Evolutionary conservation across 257 asterid species (phyloP), one percentile per base, ranked within the genome.

Genomic region (Pogostemon cablin): DNA sequence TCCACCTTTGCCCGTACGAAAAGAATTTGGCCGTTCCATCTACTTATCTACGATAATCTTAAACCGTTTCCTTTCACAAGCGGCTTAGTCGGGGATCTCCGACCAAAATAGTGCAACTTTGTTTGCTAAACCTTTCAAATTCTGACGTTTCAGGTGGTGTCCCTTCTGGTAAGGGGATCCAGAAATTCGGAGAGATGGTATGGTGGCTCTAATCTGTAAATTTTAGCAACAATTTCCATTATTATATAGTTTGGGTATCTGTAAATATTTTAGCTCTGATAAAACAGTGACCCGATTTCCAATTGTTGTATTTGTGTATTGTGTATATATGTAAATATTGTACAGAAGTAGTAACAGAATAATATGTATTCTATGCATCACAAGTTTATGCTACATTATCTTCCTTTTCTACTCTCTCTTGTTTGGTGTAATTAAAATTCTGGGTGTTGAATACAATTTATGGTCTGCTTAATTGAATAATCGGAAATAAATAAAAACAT

Each of bases 91-190:
- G 5, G 11, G 63, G 47, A 25, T 6, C 56, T 62, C 71, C 65
- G 64, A 79, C 60, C 7, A 54, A 54, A 38, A 55, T 60, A 40
- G 46, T 43, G 9, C 7, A 32, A 25, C 15, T 48, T 3, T 48
- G 17, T 9, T 32, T 34, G 62, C 35, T 20, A 6, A 25, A 4
- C 38, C 61, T 40, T 38, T 37, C 4, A 47, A 9, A 0, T 61
- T 17, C 53, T 8, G 48, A 75, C 69, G 42, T 86, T 77, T 65
- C 96, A 91, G 99, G 90, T 95, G 99, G 99, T 95, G 99, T 84
- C 99, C 99, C 5, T 95, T 95, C 88, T 95, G 99, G 99, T 95
- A 71, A 81, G 64, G 5, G 9, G 67, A 62, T 47, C 53, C 53
- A 47, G 53, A 4, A 47, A 50, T 11, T 50, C 12, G 25, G 3